A percentile compares a stretch with the other conserved stretches of the same genome.
phyloP scores from a whole-genome alignment of 352 stramenopile species.

The Aphanomyces astaci region DNA sequence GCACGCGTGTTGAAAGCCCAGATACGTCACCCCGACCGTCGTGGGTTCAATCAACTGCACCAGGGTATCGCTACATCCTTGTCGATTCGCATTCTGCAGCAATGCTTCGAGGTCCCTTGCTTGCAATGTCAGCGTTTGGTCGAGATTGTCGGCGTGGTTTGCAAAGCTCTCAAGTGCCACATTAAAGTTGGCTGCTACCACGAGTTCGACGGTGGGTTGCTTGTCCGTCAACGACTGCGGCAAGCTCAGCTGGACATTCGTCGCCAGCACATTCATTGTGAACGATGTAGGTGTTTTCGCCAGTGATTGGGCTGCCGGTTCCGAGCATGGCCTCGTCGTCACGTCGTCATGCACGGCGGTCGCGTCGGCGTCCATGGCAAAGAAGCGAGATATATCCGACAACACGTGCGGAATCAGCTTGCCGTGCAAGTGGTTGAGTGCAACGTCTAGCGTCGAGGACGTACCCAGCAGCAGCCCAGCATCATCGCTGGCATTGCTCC shows the following conservation, averaged over 20 bases:
- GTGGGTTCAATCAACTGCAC: constrained; percentile 78
- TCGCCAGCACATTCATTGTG: constrained; percentile 38
- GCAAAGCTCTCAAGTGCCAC: constrained; percentile 14
- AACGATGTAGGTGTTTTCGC: too few relatives aligned
- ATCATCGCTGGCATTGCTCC: too few relatives aligned
- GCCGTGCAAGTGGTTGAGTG: constrained; percentile 41
- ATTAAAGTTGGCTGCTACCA: constrained; percentile 46
- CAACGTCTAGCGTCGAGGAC: constrained; percentile 46
- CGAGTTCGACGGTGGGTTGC: constrained; percentile 38
- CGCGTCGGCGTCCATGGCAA: constrained; percentile 27
- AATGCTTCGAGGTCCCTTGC: constrained; percentile 6
- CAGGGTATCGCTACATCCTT: constrained; percentile 44
- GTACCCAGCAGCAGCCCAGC: constrained; percentile 26
- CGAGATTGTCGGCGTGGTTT: background rate
- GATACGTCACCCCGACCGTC: constrained; percentile 55
- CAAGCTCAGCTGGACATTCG: constrained; percentile 44
- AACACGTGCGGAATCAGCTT: constrained; percentile 46
- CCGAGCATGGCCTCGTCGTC: too few relatives aligned
- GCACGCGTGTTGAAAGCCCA: constrained; percentile 52
- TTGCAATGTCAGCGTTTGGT: background rate
- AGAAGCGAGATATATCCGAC: constrained; percentile 43
- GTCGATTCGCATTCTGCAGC: constrained; percentile 46
- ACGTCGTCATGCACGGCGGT: constrained; percentile 30
- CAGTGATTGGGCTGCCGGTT: too few relatives aligned
- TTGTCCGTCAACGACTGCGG: constrained; percentile 47